Base-by-base conservation (phyloP, 208 protist genomes). In the Herpetomonas samuelpessoai region DNA sequence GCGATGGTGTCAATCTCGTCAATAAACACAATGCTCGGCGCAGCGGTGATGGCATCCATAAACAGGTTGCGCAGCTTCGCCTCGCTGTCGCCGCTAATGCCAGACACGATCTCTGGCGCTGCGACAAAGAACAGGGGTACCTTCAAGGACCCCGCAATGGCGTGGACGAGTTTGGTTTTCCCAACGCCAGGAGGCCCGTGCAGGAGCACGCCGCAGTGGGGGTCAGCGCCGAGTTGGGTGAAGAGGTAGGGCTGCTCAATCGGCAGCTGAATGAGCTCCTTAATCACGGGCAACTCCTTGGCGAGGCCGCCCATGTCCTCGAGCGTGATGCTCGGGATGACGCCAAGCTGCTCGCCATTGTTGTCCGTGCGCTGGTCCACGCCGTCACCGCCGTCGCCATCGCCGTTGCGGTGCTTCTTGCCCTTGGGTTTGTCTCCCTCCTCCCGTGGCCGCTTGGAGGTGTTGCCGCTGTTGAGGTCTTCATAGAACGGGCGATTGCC, bases 41-140 rank as follows among this genome's bases (percentile, higher is more conserved):
- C 98, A 2, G 80, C 81, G 50, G 65, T 80, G 18, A 91, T 76
- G 39, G 97, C 98, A 54, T 97, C 88, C 48, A 76, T 79, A 65
- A 99, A 99, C 22, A 99, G 68, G 38, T 91, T 76, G 7, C 98
- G 80, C 57, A 99, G 81, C 45, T 98, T 98, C 18, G 86, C 78
- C 81, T 99, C 99, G 57, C 93, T 98, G 69, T 99, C 98, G n/a
- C 99, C 99, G 41, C 97, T 99, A 63, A 99, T 98, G 47, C 98
- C 98, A 9, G 87, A 95, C 2, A 99, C 93, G 58, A 99, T 89
- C 65, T 99, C 97, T 0, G 97, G 96, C 14, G 93, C 97, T 1
- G 91, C 84, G 31, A 99, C 86, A 21, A 96, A 94, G 46, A 98
- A 97, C 31, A 98, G 94, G n/a, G 93, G 82, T 18, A 98, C 88